Evolutionary conservation across 129 eudicot species (phyloP).

Genomic region (Lactuca saligna): DNA sequence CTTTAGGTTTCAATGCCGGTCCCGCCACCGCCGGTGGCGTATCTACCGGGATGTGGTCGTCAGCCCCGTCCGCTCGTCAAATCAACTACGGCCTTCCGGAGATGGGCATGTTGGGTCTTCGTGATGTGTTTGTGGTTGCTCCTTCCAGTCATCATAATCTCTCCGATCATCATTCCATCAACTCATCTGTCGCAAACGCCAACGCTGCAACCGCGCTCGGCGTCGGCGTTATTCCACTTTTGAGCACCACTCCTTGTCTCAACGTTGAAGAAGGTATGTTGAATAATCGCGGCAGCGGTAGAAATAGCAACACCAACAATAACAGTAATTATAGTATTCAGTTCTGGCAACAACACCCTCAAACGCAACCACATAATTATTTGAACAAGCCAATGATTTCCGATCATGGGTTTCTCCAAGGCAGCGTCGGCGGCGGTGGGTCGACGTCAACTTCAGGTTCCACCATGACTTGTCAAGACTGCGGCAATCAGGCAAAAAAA

Average conservation of each 20-base stretch:
- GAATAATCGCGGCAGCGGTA: conserved; percentile 7
- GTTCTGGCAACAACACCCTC: conserved; percentile 48
- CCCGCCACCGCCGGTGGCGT: conserved; percentile 33
- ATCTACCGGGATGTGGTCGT: conserved; percentile 34
- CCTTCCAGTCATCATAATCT: conserved; percentile 18
- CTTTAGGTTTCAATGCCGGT: conserved; percentile 76
- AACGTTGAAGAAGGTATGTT: conserved; percentile 26
- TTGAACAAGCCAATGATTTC: conserved; percentile 37
- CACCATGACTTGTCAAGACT: conserved; percentile 69
- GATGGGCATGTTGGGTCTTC: conserved; percentile 51
- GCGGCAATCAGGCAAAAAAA: conserved; percentile 93
- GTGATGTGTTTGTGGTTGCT: conserved; percentile 55
- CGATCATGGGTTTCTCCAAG: conserved; percentile 40
- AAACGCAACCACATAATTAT: conserved; percentile 31
- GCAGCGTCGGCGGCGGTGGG: conserved; percentile 33
- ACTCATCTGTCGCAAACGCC: conserved; percentile 29
- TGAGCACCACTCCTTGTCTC: conserved; percentile 51
- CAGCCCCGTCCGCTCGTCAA: conserved; percentile 42
- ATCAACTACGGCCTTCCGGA: conserved; percentile 63
- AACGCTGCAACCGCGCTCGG: conserved; percentile 41
- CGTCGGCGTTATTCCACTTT: conserved; percentile 58
- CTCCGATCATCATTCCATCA: conserved; percentile 24
- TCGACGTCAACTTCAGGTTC: conserved; percentile 41
- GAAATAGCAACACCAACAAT: neutral
- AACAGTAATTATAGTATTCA: conserved; percentile 35